Evolutionary conservation across 768 basidiomycete genomes (phyloP), one percentile per base, ranked within the genome.

Genomic region (Rossbeevera mucosa): DNA sequence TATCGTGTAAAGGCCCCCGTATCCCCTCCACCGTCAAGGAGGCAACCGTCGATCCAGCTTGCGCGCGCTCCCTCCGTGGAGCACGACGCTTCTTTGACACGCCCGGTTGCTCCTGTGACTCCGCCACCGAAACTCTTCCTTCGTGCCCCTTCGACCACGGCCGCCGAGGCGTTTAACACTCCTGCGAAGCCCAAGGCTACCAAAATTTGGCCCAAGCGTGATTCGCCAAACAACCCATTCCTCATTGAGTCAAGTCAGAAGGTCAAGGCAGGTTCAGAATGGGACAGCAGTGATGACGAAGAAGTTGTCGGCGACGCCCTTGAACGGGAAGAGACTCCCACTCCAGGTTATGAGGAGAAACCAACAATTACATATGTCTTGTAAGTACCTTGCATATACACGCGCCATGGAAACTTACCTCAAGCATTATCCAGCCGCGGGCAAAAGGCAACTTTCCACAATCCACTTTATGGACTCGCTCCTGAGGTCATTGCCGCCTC

Each of bases 221-320:
- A 86, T 64, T 84, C 85, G 3, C 86, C 85, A 1, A 76, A 83
- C 55, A 88, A 88, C 52, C 86, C 87, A 0, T 88, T 89, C 73
- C 73, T 88, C 11, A 71, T 68, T 22, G 76, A 76, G 1, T 56
- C 62, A 11, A 43, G 55, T 16, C 58, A 65, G 33, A 60, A 64
- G 7, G 63, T 51, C 38, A 42, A 51, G 25, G 46, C 30, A 24
- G 48, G 33, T 36, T 57, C 66, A 5, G 67, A 59, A 41, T 69
- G 67, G 67, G 67, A 67, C 22, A 69, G 67, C n/a, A 61, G 61
- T 11, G 73, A 74, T 5, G 68, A 72, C 7, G 68, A 70, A 12
- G 65, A 61, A 22, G 71, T 68, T 0, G 64, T 69, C 25, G 70
- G 61, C 47, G 66, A 60, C 56, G 64, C 60, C 59, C 65, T 21